Percentiles rank a stretch among this genome's conserved stretches.
Evolutionary conservation across 768 basidiomycete species (phyloP).

Genomic region (Austroboletus festivus): DNA sequence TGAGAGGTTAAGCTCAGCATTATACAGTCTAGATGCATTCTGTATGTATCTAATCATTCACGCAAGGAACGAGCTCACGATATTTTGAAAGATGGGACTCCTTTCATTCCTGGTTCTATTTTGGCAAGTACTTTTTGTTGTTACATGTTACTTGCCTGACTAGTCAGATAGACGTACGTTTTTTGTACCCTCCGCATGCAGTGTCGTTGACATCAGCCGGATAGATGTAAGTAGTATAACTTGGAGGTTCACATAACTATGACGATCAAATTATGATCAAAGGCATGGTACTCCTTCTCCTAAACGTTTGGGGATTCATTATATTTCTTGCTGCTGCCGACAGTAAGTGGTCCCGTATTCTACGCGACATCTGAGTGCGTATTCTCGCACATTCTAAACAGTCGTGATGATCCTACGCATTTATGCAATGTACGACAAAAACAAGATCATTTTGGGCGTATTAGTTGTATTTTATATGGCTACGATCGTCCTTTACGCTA

Average conservation of each 20-base stretch:
- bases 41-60: slow-evolving; percentile 3
- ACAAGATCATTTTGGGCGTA: slow-evolving; percentile 10
- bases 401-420: slow-evolving; percentile 25
- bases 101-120: slow-evolving; percentile 18
- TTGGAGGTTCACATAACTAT: background rate
- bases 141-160: background rate
- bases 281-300: slow-evolving; percentile 10
- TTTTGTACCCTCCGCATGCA: background rate
- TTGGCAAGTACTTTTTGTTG: slow-evolving; percentile 1
- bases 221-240: slow-evolving; percentile 14
- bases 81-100: slow-evolving; percentile 8
- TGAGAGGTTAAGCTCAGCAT: background rate
- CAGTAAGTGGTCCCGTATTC: slow-evolving; percentile 9
- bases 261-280: background rate
- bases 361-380: background rate
- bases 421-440: slow-evolving; percentile 22
- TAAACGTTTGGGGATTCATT: background rate
- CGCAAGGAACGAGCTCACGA: background rate
- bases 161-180: slow-evolving; percentile 13
- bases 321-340: slow-evolving; percentile 18
- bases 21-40: background rate
- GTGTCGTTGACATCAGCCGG: background rate
- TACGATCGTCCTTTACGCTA: background rate
- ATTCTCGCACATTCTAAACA: background rate
- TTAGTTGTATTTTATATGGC: slow-evolving; percentile 14